Evolutionary conservation across 2,329 filamentous ascomycete species (phyloP).

Genomic region (Ophioceras dolichostomum): DNA sequence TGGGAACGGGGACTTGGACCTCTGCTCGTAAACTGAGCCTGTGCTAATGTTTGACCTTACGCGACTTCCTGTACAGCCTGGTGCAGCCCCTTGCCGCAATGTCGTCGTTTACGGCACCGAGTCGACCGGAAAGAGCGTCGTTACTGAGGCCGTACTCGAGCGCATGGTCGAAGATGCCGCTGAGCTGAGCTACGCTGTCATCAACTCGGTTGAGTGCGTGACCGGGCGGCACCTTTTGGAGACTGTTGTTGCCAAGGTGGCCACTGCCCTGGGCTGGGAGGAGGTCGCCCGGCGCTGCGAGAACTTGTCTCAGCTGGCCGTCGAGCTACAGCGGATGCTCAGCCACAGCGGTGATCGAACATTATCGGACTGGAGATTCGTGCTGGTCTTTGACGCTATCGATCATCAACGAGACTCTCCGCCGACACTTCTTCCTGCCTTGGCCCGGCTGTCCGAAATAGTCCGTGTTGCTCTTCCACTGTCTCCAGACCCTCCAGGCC

Average conservation of each 20-base stretch:
- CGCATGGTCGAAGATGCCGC: conserved; percentile 22
- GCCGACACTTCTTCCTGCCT: conserved; percentile 64
- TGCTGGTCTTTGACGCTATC: conserved; percentile 78
- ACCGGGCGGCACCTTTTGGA: conserved; percentile 69
- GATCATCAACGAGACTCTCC: conserved; percentile 74
- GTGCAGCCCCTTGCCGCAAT: conserved; percentile 57
- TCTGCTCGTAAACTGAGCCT: too few species aligned
- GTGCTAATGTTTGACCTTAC: too few species aligned
- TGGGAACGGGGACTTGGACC: too few species aligned
- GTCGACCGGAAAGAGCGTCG: conserved; percentile 73
- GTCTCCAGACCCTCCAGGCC: background rate
- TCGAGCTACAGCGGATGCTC: conserved; percentile 57
- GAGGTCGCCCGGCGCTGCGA: conserved; percentile 55
- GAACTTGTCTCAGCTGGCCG: conserved; percentile 63
- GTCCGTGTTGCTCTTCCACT: conserved; percentile 26
- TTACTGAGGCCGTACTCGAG: conserved; percentile 51
- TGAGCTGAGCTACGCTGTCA: conserved; percentile 45
- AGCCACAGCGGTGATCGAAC: conserved; percentile 20
- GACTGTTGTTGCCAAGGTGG: conserved; percentile 48
- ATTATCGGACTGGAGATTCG: conserved; percentile 44
- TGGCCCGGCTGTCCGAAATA: conserved; percentile 71
- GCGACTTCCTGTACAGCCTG: too few species aligned
- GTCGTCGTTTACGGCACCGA: conserved; percentile 75
- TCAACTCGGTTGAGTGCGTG: conserved; percentile 65
- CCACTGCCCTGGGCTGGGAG: conserved; percentile 34